Base-by-base conservation (phyloP, 768 basidiomycete species). In the Russula ochroleuca region DNA sequence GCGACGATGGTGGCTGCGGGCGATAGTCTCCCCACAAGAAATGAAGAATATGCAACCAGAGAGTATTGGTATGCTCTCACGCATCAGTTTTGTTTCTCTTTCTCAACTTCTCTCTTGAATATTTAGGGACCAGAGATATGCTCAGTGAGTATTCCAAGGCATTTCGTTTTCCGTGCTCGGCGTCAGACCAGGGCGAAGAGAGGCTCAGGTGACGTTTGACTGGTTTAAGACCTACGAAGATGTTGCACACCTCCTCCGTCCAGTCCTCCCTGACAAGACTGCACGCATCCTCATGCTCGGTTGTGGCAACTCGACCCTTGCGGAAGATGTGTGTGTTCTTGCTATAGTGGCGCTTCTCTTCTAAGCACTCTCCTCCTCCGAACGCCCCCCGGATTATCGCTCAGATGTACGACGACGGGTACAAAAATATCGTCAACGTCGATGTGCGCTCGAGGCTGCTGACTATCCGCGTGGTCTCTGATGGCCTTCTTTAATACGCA, bases 351-450 rank as follows among this genome's bases (percentile, higher is more conserved):
- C 11, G n/a, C 21, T 13, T 49, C 6, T 35, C 7, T 13, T 21
- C 21, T 31, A 28, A 31, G 38, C 6, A 25, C 21, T 40, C 19
- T 8, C n/a, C n/a, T n/a, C n/a, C n/a, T n/a, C n/a, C 8, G 14
- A 49, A 15, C 35, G 7, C 37, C 1, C n/a, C 37, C 21, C 43
- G 33, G 33, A 21, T 3, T 21, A 35, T 19, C 37, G 10, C 19
- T 28, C 33, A 92, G 87, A 90, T 94, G 90, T 93, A 88, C 79
- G 87, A 92, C 64, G 90, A 91, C 67, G 90, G 90, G 2, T 94
- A 92, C 74, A 82, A 77, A 67, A 85, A 87, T 64, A 88, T 94
- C 55, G 81, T 86, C 65, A 94, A 93, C 71, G 77, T 84, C 17
- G 92, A 94, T 65, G 90, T 90, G 67, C 68, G 81, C n/a, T 38